These are phyloP conservation scores for Globisporangium heterothallicum DNA, from an alignment of 352 stramenopile genomes.

Conservation along the genomic window DNA sequence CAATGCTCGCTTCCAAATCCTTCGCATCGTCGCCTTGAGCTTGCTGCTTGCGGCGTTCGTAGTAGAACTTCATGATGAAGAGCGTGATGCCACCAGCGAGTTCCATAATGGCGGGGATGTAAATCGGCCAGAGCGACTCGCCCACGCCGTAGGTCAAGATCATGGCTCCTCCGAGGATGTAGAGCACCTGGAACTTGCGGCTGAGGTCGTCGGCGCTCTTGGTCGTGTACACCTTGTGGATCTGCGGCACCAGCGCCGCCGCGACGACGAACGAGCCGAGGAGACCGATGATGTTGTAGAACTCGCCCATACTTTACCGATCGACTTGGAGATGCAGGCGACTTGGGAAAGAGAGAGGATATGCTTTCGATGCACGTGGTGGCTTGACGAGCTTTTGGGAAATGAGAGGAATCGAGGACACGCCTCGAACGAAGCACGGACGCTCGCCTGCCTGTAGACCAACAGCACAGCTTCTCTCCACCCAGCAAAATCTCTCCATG, in stretches of 20 bases:
- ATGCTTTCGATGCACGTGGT: too few species aligned
- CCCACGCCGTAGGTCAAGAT: slow-evolving; percentile 33
- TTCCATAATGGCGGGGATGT: slow-evolving; percentile 34
- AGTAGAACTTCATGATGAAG: slow-evolving; percentile 30
- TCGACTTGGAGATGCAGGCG: not conserved
- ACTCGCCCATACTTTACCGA: not conserved
- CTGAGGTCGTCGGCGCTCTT: slow-evolving; percentile 44
- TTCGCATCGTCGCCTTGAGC: slow-evolving; percentile 3
- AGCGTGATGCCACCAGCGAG: slow-evolving; percentile 22
- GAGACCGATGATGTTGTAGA: slow-evolving; percentile 49
- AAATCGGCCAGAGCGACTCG: slow-evolving; percentile 40
- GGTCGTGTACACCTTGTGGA: slow-evolving; percentile 50
- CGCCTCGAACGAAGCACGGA: too few species aligned
- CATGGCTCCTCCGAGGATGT: slow-evolving; percentile 25
- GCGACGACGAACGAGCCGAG: slow-evolving; percentile 59
- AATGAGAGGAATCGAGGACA: too few species aligned
- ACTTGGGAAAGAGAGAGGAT: not conserved
- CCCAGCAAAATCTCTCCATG: too few species aligned
- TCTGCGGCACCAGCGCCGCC: slow-evolving; percentile 49
- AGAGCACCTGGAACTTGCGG: slow-evolving; percentile 33
- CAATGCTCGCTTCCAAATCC: not conserved
- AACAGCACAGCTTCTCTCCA: too few species aligned
- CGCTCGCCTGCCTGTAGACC: too few species aligned
- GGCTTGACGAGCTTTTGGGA: too few species aligned
- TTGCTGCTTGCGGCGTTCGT: slow-evolving; percentile 9